A percentile compares a stretch with the other conserved stretches of the same genome.
Evolutionary conservation across 345 rosid genomes (phyloP).

Genomic region (Eucalyptus paniculata): DNA sequence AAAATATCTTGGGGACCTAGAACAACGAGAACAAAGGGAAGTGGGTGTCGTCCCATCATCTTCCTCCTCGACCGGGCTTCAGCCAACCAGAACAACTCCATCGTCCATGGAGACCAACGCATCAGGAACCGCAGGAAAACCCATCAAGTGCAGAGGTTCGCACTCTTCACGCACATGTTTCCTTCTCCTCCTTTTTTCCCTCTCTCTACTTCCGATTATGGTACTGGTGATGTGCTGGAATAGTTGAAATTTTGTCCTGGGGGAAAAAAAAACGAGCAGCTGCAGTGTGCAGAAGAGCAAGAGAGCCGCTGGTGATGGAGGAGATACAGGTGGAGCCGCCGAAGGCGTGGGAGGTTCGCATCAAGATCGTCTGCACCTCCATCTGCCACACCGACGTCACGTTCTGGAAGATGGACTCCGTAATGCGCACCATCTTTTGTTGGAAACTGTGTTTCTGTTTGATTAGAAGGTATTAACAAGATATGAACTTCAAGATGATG

Average conservation of each 20-base stretch:
- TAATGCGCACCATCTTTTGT: neutral
- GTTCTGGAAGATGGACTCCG: constrained; percentile 29
- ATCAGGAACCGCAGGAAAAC: constrained; percentile 15
- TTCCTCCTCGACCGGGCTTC: neutral
- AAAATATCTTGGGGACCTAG: neutral
- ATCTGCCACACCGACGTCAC: constrained; percentile 53
- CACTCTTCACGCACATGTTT: neutral
- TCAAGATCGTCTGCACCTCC: constrained; percentile 62
- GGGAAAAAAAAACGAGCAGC: constrained; percentile 5
- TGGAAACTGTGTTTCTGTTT: neutral
- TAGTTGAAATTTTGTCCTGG: neutral
- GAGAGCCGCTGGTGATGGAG: constrained; percentile 39
- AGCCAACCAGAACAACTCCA: neutral
- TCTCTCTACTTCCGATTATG: neutral
- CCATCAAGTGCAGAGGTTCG: constrained; percentile 50
- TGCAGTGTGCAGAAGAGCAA: constrained; percentile 42
- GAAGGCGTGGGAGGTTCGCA: constrained; percentile 51
- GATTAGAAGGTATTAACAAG: neutral
- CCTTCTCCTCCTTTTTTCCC: neutral
- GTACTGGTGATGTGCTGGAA: neutral
- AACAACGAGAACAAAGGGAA: neutral
- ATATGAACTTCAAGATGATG: neutral
- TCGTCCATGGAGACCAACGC: neutral
- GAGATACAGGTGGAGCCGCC: constrained; percentile 72
- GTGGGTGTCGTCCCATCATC: neutral